Conservation (phyloP, 2,329 filamentous ascomycete species). For the Stemphylium lycopersici region DNA sequence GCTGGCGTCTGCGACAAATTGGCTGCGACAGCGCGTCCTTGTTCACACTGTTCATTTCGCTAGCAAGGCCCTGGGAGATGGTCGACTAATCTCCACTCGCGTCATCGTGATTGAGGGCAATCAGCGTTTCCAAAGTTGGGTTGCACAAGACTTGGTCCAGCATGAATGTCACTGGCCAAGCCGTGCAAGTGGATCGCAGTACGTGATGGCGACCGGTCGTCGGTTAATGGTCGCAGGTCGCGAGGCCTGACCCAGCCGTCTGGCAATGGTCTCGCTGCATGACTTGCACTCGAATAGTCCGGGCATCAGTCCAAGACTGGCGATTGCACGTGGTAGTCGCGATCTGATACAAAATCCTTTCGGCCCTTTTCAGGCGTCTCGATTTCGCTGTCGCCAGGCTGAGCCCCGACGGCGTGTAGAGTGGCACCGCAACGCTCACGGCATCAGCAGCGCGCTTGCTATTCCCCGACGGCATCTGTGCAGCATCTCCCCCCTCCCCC, state of each 20-base stretch:
- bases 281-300: constrained; percentile 33
- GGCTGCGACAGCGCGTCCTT: constrained; percentile 41
- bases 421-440: neutral
- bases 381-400: constrained; percentile 7
- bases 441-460: too few species aligned
- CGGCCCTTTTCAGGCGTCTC: constrained; percentile 12
- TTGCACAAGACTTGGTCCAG: constrained; percentile 33
- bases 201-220: constrained; percentile 22
- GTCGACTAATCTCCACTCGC: constrained; percentile 36
- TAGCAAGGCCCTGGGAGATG: constrained; percentile 32
- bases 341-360: constrained; percentile 27
- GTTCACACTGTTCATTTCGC: constrained; percentile 50
- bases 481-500: constrained; percentile 4
- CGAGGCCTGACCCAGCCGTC: constrained; percentile 34
- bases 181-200: constrained; percentile 12
- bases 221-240: constrained; percentile 25
- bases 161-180: constrained; percentile 27
- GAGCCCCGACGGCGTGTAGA: too few species aligned
- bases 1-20: constrained; percentile 38
- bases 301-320: constrained; percentile 24
- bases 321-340: constrained; percentile 34
- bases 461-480: neutral
- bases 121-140: constrained; percentile 17
- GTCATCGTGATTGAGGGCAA: constrained; percentile 26
- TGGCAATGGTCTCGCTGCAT: constrained; percentile 41